Conservation (phyloP, 2,329 filamentous ascomycete genomes). For the Teratosphaeria epicoccoides region DNA sequence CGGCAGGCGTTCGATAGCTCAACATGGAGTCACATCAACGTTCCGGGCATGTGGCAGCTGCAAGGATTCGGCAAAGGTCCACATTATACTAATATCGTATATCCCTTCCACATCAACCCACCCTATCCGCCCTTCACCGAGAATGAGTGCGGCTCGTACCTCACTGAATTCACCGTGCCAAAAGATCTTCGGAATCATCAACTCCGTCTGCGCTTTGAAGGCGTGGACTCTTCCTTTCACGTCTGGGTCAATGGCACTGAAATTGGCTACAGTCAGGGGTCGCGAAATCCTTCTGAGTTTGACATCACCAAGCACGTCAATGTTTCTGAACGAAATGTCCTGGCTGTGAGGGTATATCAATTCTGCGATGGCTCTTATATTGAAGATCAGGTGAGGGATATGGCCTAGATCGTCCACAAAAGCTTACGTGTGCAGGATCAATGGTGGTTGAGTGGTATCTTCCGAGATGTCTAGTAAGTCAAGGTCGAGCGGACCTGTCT, state of each 20-base stretch:
- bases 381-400: conserved; percentile 4
- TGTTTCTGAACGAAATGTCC: conserved; percentile 38
- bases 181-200: conserved; percentile 37
- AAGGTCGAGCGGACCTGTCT: no score
- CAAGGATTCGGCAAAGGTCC: conserved; percentile 54
- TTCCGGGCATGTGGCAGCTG: conserved; percentile 57
- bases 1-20: conserved; percentile 25
- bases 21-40: conserved; percentile 43
- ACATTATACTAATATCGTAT: conserved; percentile 59
- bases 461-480: conserved; percentile 49
- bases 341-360: conserved; percentile 59
- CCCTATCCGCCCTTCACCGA: conserved; percentile 48
- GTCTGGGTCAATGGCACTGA: conserved; percentile 55
- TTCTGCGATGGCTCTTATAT: conserved; percentile 51
- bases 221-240: conserved; percentile 62
- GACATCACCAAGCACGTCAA: conserved; percentile 48
- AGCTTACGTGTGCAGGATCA: conserved; percentile 24
- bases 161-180: conserved; percentile 46
- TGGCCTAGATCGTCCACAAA: background rate
- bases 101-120: conserved; percentile 44
- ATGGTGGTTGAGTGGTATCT: conserved; percentile 39
- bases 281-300: conserved; percentile 59
- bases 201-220: conserved; percentile 57
- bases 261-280: conserved; percentile 59
- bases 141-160: conserved; percentile 56